Evolutionary conservation across 2,329 filamentous ascomycete genomes (phyloP), one percentile per base, ranked within the genome.

Genomic region (Exophiala sp.): DNA sequence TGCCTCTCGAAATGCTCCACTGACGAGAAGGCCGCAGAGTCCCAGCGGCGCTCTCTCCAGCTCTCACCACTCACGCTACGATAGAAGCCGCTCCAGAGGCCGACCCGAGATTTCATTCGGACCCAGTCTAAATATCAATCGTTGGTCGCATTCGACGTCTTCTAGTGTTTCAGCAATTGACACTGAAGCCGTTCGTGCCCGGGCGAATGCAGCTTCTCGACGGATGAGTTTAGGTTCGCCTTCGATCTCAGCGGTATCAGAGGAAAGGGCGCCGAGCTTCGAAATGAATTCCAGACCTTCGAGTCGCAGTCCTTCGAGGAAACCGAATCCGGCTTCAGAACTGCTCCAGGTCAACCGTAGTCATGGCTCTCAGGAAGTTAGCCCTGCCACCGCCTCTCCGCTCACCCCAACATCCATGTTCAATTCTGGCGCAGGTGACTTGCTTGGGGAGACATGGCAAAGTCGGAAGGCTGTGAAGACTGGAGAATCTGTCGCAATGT

Each of bases 61-160:
- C 29, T 47, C 50, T 13, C 35, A 24, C 18, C 42, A 50, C 16
- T 38, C 38, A 5, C 46, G 41, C 21, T 35, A 44, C 46, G 52
- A 53, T 9, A 46, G 58, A 35, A 51, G 50, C 47, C 50, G 43
- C 11, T 58, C 50, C 21, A 32, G 42, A 46, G 50, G 46, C 45
- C 52, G 57, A 14, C 51, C 48, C 2, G 56, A 53, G 32, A 55
- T 52, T 44, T 13, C 3, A 18, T 24, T 41, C 19, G 38, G 24
- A n/a, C 16, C 38, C 21, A 14, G 22, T 45, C 42, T 57, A 13
- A 77, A 73, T 52, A 65, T 79, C 46, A 77, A 79, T 60, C 74
- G 77, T 56, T 80, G 77, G 77, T 80, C 78, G 29, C 76, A 79
- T 56, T 78, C 75, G 14, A 79, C 77, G 19, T 64, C 70, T 23